Evolutionary conservation across 345 rosid genomes (phyloP).

Genomic region (Lumnitzera littorea): DNA sequence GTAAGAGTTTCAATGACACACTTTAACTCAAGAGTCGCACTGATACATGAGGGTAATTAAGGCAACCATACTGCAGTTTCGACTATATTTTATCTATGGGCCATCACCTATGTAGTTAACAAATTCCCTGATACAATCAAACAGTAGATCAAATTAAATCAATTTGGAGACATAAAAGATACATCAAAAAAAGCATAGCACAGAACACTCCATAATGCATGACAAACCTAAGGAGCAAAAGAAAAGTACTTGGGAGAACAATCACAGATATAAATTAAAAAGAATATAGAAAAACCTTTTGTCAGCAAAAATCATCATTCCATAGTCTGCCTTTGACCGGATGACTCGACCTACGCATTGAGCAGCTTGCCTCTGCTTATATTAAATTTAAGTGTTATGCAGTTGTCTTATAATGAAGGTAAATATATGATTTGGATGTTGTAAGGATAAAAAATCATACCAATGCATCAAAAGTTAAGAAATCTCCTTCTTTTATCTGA

Average conservation of each 20-base stretch:
- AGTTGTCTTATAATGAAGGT: no score
- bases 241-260: background rate
- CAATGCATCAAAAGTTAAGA: constrained; percentile 94
- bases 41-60: no score
- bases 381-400: constrained; percentile 5
- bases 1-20: no score
- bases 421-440: background rate
- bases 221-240: no score
- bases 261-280: background rate
- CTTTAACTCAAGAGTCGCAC: no score
- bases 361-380: constrained; percentile 93
- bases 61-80: no score
- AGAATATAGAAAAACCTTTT: constrained; percentile 41
- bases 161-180: no score
- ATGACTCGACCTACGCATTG: constrained; percentile 98
- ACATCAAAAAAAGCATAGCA: background rate
- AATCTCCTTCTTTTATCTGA: constrained; percentile 98
- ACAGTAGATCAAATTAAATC: no score
- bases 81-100: no score
- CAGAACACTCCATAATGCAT: background rate
- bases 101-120: no score
- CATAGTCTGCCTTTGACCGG: constrained; percentile 96
- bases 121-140: no score
- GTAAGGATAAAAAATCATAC: constrained; percentile 29
- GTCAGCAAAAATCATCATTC: constrained; percentile 99